A percentile compares a stretch with the other conserved stretches of the same genome.
Evolutionary conservation across 129 eudicot genomes (phyloP).

Genomic region (Artemisia tridentata): DNA sequence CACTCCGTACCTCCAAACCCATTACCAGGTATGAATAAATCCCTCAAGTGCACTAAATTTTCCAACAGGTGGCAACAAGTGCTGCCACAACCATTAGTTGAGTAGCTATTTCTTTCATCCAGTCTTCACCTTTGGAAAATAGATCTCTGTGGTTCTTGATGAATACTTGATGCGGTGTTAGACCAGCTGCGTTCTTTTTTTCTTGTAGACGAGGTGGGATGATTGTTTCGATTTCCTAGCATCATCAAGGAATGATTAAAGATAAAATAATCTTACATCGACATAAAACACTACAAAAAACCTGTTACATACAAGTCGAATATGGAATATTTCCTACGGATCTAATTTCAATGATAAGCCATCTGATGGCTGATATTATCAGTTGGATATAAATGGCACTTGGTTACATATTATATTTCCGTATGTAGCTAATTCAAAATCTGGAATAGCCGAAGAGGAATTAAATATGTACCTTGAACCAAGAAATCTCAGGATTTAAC

Average conservation of each 20-base stretch:
- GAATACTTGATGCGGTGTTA: neutral
- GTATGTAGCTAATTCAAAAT: too few relatives aligned
- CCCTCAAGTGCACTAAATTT: too few relatives aligned
- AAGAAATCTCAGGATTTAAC: neutral
- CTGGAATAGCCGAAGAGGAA: neutral
- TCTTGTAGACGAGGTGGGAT: neutral
- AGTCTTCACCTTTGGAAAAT: slow-evolving; percentile 4
- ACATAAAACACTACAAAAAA: neutral
- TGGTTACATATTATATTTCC: too few relatives aligned
- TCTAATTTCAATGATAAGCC: neutral
- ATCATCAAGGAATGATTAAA: neutral
- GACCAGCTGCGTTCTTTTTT: slow-evolving; percentile 3
- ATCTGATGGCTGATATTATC: too few relatives aligned
- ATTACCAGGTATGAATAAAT: too few relatives aligned
- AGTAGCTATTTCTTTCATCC: slow-evolving; percentile 12
- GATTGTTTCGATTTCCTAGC: neutral
- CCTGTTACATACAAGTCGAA: neutral
- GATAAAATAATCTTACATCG: neutral
- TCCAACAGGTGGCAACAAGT: neutral
- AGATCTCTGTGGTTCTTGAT: slow-evolving; percentile 5
- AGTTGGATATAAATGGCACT: too few relatives aligned
- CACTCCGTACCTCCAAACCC: too few relatives aligned
- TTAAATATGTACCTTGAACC: slow-evolving; percentile 8
- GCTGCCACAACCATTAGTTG: slow-evolving; percentile 3
- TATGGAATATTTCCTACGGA: neutral